Base-by-base conservation (phyloP, 306 rosid genomes). In the Cucurbita pepo region DNA sequence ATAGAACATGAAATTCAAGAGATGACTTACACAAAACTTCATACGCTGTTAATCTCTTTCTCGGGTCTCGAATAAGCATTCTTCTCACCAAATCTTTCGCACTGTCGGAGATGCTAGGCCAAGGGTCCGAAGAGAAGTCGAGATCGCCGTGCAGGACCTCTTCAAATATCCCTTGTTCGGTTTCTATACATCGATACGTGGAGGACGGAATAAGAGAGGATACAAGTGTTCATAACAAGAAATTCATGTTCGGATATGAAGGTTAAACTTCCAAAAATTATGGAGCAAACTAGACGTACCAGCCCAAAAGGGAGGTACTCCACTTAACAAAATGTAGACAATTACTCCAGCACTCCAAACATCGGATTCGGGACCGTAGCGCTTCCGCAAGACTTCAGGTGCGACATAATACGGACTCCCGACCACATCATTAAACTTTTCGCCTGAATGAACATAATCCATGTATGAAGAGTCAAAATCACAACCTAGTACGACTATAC, bases 281-380 rank as follows among this genome's bases (percentile, higher is more conserved):
- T 10, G 67, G 73, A 81, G 69, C 48, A 38, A 53, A 61, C 65
- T 56, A 57, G 45, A 54, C 95, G 79, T 75, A 95, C 99, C 99
- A 34, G 99, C 97, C 99, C 99, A 95, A 91, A 95, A 95, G 43
- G 99, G 99, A 64, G 99, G 99, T 3, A 95, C 99, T 77, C 99
- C 99, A 83, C 99, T 91, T 82, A 95, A 83, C 61, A 95, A 91
- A 83, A 95, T 91, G 83, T 91, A 95, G 53, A 95, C 83, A 71
- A 95, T 95, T 75, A 95, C 95, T 62, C 99, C 99, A 50, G 99
- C 97, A 77, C 99, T 95, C 99, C 99, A 95, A 59, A 95, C 99
- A 85, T 95, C 99, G 57, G 97, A 88, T 81, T 95, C 99, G 5
- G 88, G 97, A 73, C 99, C 97, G 76, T 95, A 95, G 18, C 82